Conservation (phyloP, 2,329 filamentous ascomycete genomes). For the Botryosphaeria dothidea region DNA sequence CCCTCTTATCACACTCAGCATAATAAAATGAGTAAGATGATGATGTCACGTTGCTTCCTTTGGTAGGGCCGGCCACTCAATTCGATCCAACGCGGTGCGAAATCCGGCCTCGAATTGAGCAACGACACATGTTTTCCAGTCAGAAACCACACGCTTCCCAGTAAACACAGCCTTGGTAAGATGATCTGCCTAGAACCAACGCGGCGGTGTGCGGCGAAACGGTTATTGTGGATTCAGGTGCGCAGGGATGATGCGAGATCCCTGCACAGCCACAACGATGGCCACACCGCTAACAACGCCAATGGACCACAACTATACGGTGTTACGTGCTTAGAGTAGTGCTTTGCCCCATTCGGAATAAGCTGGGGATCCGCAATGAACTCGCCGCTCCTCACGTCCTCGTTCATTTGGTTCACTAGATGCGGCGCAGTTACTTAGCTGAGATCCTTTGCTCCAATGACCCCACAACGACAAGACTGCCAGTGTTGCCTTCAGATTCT, state of each 20-base stretch:
- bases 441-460: neutral
- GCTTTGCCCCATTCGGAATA: neutral
- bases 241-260: neutral
- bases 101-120: no score
- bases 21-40: no score
- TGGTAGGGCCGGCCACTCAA: no score
- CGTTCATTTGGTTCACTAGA: neutral
- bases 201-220: neutral
- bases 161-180: neutral
- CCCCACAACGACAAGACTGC: neutral
- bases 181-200: neutral
- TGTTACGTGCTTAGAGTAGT: neutral
- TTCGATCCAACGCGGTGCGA: no score
- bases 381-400: neutral
- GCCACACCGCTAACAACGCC: neutral
- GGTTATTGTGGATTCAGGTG: neutral
- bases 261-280: neutral
- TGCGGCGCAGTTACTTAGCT: neutral
- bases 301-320: neutral
- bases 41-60: no score
- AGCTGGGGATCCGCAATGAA: neutral
- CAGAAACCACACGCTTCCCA: neutral
- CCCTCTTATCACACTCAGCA: no score
- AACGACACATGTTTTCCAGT: neutral
- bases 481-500: neutral